Evolutionary conservation across 176 grass and related monocot species (phyloP).

Genomic region (Hyparrhenia diplandra): DNA sequence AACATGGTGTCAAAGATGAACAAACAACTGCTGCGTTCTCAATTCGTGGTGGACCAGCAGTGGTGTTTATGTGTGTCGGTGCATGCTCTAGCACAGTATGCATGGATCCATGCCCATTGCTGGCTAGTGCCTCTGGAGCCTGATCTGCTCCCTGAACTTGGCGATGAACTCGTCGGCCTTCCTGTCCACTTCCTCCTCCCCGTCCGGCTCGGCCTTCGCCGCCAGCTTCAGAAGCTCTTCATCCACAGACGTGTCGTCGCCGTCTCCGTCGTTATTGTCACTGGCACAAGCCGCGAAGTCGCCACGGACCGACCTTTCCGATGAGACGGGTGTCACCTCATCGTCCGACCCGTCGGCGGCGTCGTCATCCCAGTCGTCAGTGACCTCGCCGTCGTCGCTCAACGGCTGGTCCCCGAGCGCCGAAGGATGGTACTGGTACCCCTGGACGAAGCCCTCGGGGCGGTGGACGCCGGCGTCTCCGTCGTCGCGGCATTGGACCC

Average conservation of each 20-base stretch:
- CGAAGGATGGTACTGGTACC: not conserved
- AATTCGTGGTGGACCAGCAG: not conserved
- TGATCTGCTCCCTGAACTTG: conserved; percentile 91
- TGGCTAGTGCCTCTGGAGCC: conserved; percentile 47
- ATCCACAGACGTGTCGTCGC: conserved; percentile 33
- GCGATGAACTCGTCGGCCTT: conserved; percentile 96
- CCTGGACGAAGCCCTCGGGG: not conserved
- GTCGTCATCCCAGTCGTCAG: conserved; percentile 39
- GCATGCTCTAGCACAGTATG: not conserved
- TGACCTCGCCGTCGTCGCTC: conserved; percentile 23
- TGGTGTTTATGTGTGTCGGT: not conserved
- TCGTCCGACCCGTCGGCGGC: not conserved
- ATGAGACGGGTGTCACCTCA: conserved; percentile 16
- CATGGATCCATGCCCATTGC: not conserved
- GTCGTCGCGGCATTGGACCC: not conserved
- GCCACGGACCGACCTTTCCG: conserved; percentile 11
- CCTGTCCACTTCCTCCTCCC: conserved; percentile 71
- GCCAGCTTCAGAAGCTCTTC: conserved; percentile 47
- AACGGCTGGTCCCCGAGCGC: not conserved
- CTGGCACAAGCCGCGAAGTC: conserved; percentile 10
- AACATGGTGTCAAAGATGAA: not conserved
- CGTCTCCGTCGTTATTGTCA: not conserved
- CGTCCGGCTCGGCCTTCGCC: conserved; percentile 6
- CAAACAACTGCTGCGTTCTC: not conserved
- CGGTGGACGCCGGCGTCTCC: not conserved